Evolutionary conservation across 805 yeast genomes (phyloP).

Genomic region (Kazachstania taianensis): DNA sequence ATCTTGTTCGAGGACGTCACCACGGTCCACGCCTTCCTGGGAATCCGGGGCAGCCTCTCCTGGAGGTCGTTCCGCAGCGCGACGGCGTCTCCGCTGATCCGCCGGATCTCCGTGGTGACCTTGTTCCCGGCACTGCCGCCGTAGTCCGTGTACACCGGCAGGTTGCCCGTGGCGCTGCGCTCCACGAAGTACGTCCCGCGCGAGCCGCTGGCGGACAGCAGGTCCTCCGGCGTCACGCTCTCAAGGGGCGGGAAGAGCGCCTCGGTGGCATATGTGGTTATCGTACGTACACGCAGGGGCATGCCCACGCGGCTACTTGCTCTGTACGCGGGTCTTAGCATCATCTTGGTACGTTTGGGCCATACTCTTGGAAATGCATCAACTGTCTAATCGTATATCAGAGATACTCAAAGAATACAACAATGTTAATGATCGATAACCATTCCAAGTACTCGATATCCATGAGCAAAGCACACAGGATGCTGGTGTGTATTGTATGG

Average conservation of each 20-base stretch:
- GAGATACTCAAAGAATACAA: too few species aligned
- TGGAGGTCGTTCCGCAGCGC: conserved; percentile 61
- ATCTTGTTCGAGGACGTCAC: conserved; percentile 43
- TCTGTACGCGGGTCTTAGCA: too few species aligned
- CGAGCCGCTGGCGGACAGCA: conserved; percentile 19
- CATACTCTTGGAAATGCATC: too few species aligned
- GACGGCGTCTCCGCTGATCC: conserved; percentile 55
- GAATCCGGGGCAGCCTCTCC: conserved; percentile 37
- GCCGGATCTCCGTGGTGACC: conserved; percentile 63
- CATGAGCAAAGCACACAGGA: too few species aligned
- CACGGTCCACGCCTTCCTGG: conserved; percentile 38
- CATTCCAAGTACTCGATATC: too few species aligned
- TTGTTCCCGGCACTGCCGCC: conserved; percentile 48
- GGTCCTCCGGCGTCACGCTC: conserved; percentile 25
- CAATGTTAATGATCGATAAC: too few species aligned
- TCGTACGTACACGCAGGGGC: too few species aligned
- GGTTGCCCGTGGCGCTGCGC: conserved; percentile 52
- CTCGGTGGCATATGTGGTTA: too few species aligned
- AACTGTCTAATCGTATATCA: too few species aligned
- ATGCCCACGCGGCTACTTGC: too few species aligned
- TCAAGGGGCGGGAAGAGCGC: conserved; percentile 23
- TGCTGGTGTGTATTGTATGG: too few species aligned
- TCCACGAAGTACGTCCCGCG: conserved; percentile 27
- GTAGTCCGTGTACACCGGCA: conserved; percentile 72
- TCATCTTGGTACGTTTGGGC: too few species aligned